These are phyloP conservation scores for Cyclotella distinguenda DNA, from an alignment of 108 stramenopile species.

Conservation along the genomic window DNA sequence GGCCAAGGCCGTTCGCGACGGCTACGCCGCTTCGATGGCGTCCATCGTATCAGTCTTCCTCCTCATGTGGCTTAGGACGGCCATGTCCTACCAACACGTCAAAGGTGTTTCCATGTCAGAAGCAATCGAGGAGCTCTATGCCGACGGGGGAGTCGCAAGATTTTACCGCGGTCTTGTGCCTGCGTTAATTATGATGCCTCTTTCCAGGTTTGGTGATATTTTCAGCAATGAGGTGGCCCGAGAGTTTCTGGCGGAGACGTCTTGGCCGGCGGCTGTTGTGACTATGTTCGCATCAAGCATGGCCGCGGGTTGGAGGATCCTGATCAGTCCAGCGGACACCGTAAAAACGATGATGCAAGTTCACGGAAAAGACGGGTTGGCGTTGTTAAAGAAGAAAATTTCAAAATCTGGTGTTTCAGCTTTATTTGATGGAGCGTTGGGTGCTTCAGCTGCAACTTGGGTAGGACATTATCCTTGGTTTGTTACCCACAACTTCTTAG, in stretches of 20 bases:
- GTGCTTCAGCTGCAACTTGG: slow-evolving; percentile 74
- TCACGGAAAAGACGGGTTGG: slow-evolving; percentile 71
- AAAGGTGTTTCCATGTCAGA: slow-evolving; percentile 71
- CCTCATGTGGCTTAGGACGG: slow-evolving; percentile 93
- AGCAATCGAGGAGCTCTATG: slow-evolving; percentile 66
- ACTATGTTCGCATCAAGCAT: slow-evolving; percentile 71
- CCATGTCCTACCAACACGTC: slow-evolving; percentile 86
- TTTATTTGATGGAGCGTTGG: slow-evolving; percentile 80
- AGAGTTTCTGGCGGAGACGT: slow-evolving; percentile 27
- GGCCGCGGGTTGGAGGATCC: slow-evolving; percentile 80
- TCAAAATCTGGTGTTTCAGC: slow-evolving; percentile 56
- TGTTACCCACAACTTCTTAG: slow-evolving; percentile 76
- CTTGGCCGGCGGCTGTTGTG: slow-evolving; percentile 38
- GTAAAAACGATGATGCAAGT: slow-evolving; percentile 89
- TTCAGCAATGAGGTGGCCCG: slow-evolving; percentile 71
- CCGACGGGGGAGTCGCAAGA: slow-evolving; percentile 75
- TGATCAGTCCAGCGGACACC: slow-evolving; percentile 86
- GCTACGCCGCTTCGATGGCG: slow-evolving; percentile 59
- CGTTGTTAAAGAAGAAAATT: slow-evolving; percentile 52
- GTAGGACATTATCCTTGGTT: slow-evolving; percentile 91
- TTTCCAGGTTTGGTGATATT: slow-evolving; percentile 86
- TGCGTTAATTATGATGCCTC: slow-evolving; percentile 76
- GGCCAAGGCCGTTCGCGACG: slow-evolving; percentile 50
- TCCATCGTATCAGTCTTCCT: slow-evolving; percentile 63
- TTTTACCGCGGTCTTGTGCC: slow-evolving; percentile 82